Evolutionary conservation across 2,329 filamentous ascomycete species (phyloP).

Genomic region (Claviceps spartinae): DNA sequence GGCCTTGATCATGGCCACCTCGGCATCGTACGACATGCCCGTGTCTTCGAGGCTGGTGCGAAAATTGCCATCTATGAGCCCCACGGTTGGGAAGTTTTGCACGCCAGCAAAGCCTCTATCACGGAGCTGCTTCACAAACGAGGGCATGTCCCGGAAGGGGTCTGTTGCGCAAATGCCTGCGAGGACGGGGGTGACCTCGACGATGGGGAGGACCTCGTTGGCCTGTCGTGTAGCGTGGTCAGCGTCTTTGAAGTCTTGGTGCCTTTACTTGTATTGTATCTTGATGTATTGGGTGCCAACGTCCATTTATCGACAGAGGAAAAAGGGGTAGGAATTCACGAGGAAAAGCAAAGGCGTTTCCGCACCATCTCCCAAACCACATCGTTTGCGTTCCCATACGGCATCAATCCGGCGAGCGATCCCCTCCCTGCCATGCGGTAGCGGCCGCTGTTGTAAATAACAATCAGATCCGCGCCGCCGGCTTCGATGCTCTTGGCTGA

Average conservation of each 20-base stretch:
- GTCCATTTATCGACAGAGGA: background rate
- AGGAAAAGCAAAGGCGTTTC: background rate
- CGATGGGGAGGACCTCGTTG: conserved; percentile 51
- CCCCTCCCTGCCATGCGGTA: conserved; percentile 62
- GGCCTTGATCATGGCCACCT: conserved; percentile 52
- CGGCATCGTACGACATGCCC: conserved; percentile 52
- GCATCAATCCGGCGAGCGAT: conserved; percentile 56
- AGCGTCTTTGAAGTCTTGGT: no score
- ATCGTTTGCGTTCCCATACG: conserved; percentile 57
- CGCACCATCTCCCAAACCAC: conserved; percentile 54
- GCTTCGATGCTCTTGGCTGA: conserved; percentile 58
- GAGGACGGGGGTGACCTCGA: conserved; percentile 49
- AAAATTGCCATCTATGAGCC: conserved; percentile 55
- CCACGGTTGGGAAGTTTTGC: conserved; percentile 63
- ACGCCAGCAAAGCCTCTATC: conserved; percentile 53
- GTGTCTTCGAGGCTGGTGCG: conserved; percentile 57
- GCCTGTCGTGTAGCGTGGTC: conserved; percentile 26
- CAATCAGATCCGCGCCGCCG: conserved; percentile 55
- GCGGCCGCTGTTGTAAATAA: conserved; percentile 59
- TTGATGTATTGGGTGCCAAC: background rate
- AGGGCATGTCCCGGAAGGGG: conserved; percentile 48
- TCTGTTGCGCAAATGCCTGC: conserved; percentile 61
- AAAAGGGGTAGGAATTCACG: no score
- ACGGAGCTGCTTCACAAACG: conserved; percentile 46
- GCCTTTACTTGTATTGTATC: no score